Evolutionary conservation across 2,329 filamentous ascomycete species (phyloP).

Genomic region (Sporothrix dimorphospora): DNA sequence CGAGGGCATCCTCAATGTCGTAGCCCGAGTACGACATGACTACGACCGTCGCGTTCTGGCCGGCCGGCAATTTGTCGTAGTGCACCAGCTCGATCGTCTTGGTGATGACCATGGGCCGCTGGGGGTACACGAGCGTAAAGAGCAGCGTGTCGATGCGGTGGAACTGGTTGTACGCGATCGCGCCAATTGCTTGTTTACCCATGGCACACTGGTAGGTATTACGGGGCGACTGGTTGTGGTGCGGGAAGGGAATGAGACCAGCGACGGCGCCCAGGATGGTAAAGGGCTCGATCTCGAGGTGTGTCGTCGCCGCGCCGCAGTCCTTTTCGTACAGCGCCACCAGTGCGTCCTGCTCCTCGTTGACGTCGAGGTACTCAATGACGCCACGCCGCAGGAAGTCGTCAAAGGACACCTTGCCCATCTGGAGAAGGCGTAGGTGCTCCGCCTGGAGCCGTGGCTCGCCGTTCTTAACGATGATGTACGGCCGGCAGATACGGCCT

Average conservation of each 20-base stretch:
- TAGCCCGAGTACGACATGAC: conserved; percentile 99
- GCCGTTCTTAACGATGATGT: conserved; percentile 91
- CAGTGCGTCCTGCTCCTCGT: conserved; percentile 95
- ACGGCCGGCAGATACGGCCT: conserved; percentile 91
- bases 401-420: conserved; percentile 86
- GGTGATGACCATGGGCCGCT: conserved; percentile 96
- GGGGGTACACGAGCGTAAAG: conserved; percentile 96
- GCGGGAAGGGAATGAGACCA: conserved; percentile 94
- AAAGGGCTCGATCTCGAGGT: conserved; percentile 97
- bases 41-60: conserved; percentile 94
- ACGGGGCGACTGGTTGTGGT: conserved; percentile 97
- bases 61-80: conserved; percentile 95
- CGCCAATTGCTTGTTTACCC: conserved; percentile 99
- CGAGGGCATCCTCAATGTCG: conserved; percentile 97
- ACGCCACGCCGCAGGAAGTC: conserved; percentile 89
- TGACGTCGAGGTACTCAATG: conserved; percentile 96
- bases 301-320: conserved; percentile 81
- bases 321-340: conserved; percentile 89
- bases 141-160: conserved; percentile 94
- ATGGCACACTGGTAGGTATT: conserved; percentile 99
- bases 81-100: conserved; percentile 95
- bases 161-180: conserved; percentile 98
- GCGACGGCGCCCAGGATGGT: conserved; percentile 95
- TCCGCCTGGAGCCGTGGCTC: conserved; percentile 77
- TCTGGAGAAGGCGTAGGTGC: conserved; percentile 79